Base-by-base conservation (phyloP, 164 flowering plant species). In the Chimonanthus praecox region DNA sequence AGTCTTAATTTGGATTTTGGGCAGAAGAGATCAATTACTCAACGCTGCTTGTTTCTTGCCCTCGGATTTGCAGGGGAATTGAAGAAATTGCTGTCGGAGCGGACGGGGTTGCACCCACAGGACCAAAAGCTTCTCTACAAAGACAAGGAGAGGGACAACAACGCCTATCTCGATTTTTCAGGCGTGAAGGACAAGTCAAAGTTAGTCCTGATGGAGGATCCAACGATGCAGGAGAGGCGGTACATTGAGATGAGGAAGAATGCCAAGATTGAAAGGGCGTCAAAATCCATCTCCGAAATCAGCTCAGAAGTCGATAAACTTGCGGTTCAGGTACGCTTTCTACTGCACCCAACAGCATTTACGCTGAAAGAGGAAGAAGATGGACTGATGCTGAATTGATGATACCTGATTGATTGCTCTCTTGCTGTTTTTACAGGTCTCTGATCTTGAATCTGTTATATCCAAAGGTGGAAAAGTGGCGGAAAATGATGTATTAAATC, bases 181-280 rank as follows among this genome's bases (percentile, higher is more conserved):
- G 98, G 98, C 0, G 97, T 94, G 20, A 94, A 92, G 77, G 91
- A 94, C 70, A 50, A 80, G 67, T 92, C 98, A 0, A 94, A 92
- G 71, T 71, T 94, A n/a, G 91, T 90, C 44, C 74, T 92, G 13
- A 63, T 86, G 13, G 96, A 94, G 78, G 98, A 94, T 76, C 86
- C 94, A 0, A 81, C 85, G 54, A 87, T 96, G 72, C 87, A 88
- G 75, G 98, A 94, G 77, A 88, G 82, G 67, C 74, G 98, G 67
- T 84, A 63, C 16, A 75, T 94, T 7, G 96, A 94, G 83, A 88
- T 88, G 92, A 80, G 89, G n/a, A 86, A 73, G 77, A 89, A 74
- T 68, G 94, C 94, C 0, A 87, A 83, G 75, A 83, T 88, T 88
- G 96, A 94, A 83, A 88, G 84, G 77, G 94, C 94, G 48, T 80